A percentile compares a stretch with the other conserved stretches of the same genome.
These are phyloP conservation scores for Xerocomus brunneocitrinus DNA, from an alignment of 768 basidiomycete species.

Conservation along the genomic window DNA sequence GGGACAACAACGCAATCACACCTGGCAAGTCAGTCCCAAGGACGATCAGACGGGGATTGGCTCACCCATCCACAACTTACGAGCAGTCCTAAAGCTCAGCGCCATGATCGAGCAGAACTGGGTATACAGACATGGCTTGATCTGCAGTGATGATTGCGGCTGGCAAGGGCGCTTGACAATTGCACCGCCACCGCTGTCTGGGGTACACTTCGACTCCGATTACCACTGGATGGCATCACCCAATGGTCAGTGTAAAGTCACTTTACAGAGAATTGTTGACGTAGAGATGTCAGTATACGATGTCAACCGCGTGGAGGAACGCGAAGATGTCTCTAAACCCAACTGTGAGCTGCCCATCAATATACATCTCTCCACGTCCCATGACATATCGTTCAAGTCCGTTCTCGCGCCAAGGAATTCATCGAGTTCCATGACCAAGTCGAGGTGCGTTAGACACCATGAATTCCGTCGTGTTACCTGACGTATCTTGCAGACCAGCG, in stretches of 20 bases:
- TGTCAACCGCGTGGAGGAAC: slow-evolving; percentile 1
- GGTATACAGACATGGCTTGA: neutral
- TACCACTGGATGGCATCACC: neutral
- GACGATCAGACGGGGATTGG: neutral
- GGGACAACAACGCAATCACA: slow-evolving; percentile 34
- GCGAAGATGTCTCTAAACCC: neutral
- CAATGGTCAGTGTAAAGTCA: neutral
- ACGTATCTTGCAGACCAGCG: slow-evolving; percentile 61
- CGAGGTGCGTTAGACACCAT: slow-evolving; percentile 44
- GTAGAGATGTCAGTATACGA: slow-evolving; percentile 3
- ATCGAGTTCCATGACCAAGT: slow-evolving; percentile 90
- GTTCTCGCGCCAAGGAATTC: slow-evolving; percentile 56
- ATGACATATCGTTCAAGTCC: slow-evolving; percentile 23
- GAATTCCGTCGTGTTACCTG: neutral
- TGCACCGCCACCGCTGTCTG: slow-evolving; percentile 12
- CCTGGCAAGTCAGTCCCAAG: slow-evolving; percentile 18
- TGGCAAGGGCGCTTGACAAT: neutral
- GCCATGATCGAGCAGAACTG: slow-evolving; percentile 26
- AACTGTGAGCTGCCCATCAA: slow-evolving; percentile 13
- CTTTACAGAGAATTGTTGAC: neutral
- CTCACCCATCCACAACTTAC: slow-evolving; percentile 37
- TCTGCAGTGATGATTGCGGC: neutral
- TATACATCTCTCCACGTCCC: neutral
- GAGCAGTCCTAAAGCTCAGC: slow-evolving; percentile 44
- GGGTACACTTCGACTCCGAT: no score